These are phyloP conservation scores for Melanopsichium pennsylvanicum DNA, from an alignment of 1,284 basidiomycete species.

Conservation along the genomic window DNA sequence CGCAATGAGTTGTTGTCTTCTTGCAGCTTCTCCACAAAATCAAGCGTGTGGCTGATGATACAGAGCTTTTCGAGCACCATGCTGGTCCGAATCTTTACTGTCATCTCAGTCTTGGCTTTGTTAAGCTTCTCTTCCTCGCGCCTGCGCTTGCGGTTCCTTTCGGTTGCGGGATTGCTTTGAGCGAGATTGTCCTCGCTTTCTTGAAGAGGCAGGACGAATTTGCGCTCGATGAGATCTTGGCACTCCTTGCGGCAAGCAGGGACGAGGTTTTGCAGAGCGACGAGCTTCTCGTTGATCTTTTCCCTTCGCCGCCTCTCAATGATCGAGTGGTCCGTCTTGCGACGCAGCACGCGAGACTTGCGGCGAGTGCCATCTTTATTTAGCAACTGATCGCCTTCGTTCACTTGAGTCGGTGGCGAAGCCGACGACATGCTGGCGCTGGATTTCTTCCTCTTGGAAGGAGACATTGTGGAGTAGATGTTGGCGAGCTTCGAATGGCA, in stretches of 20 bases:
- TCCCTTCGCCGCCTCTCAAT: slow-evolving; percentile 63
- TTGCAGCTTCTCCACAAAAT: slow-evolving; percentile 44
- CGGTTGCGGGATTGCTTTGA: background rate
- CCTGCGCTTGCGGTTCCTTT: slow-evolving; percentile 17
- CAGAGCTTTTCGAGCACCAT: slow-evolving; percentile 64
- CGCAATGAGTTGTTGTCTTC: slow-evolving; percentile 37
- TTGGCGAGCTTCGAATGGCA: too few relatives aligned
- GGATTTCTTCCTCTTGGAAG: slow-evolving; percentile 4
- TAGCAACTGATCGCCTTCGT: slow-evolving; percentile 11
- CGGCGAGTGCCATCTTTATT: slow-evolving; percentile 48
- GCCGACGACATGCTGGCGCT: slow-evolving; percentile 2
- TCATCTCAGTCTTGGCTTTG: slow-evolving; percentile 28
- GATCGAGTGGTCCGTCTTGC: slow-evolving; percentile 64
- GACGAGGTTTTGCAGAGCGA: slow-evolving; percentile 54
- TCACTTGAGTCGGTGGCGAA: background rate
- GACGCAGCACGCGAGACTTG: slow-evolving; percentile 51
- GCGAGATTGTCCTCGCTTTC: slow-evolving; percentile 6
- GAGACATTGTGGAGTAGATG: slow-evolving; percentile 1
- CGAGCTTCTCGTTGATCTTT: slow-evolving; percentile 65
- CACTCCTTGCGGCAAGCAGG: slow-evolving; percentile 62
- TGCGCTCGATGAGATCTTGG: slow-evolving; percentile 49
- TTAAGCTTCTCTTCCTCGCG: slow-evolving; percentile 27
- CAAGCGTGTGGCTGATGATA: slow-evolving; percentile 61
- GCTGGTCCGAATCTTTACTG: slow-evolving; percentile 31
- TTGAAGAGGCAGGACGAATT: slow-evolving; percentile 14